phyloP scores from a whole-genome alignment of 495 filamentous ascomycete genomes.

The Talaromyces thailandensis region DNA sequence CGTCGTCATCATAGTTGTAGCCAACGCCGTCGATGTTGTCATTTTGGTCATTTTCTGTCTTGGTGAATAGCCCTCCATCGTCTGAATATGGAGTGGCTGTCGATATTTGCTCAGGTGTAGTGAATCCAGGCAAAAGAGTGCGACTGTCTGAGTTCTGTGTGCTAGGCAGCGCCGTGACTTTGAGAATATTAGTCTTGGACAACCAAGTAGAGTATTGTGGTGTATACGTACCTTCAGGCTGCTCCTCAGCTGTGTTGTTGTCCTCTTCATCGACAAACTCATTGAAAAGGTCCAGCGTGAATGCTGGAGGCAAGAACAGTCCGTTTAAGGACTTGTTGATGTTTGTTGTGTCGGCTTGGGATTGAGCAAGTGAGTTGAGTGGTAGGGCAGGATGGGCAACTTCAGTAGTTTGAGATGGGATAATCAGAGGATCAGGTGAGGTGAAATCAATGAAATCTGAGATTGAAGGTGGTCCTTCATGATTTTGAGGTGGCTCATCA shows the following conservation, averaged over 20 bases:
- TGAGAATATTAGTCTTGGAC: neutral
- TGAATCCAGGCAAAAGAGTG: neutral
- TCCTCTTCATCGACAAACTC: neutral
- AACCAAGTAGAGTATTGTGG: neutral
- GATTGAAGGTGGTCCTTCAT: too few relatives aligned
- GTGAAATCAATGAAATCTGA: neutral
- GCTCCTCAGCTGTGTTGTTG: neutral
- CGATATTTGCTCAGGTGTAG: neutral
- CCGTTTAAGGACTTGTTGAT: neutral
- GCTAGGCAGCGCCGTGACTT: neutral
- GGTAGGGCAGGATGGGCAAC: neutral
- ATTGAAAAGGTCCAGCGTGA: neutral
- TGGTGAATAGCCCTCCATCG: neutral
- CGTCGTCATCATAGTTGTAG: neutral
- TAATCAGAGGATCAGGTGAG: neutral
- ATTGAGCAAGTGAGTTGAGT: neutral
- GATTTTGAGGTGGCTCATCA: neutral
- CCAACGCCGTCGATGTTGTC: neutral
- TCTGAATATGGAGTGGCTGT: neutral
- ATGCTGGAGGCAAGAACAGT: neutral
- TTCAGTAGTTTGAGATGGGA: neutral
- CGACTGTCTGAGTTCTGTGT: neutral
- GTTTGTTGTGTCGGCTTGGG: neutral
- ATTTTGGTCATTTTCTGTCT: neutral
- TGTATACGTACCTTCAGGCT: neutral